Conservation (phyloP, 2,329 filamentous ascomycete species). For the Thermoascus crustaceus region DNA sequence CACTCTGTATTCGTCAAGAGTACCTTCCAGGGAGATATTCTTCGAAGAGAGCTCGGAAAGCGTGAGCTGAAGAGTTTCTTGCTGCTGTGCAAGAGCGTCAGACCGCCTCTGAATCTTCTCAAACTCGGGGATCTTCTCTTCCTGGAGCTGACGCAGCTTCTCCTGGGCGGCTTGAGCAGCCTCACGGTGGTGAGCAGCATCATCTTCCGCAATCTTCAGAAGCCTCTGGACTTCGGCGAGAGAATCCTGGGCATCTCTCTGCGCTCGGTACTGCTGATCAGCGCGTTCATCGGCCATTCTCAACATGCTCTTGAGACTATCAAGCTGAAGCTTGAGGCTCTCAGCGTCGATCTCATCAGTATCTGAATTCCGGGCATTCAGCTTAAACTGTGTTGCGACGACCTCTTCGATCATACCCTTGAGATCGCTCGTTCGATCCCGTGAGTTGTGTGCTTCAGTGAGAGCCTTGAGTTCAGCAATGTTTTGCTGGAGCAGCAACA, state of each 20-base stretch:
- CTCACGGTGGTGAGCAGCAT: constrained; percentile 39
- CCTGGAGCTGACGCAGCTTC: constrained; percentile 54
- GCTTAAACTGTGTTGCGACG: constrained; percentile 50
- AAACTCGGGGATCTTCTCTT: constrained; percentile 62
- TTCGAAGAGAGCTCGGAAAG: constrained; percentile 49
- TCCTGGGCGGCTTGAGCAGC: constrained; percentile 57
- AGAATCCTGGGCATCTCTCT: constrained; percentile 63
- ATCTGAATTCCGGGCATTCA: constrained; percentile 43
- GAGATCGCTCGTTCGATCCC: constrained; percentile 44
- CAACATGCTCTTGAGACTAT: constrained; percentile 62
- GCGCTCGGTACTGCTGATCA: constrained; percentile 55
- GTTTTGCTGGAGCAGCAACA: constrained; percentile 31
- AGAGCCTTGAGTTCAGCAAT: constrained; percentile 26
- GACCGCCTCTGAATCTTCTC: constrained; percentile 57
- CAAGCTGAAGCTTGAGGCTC: constrained; percentile 49
- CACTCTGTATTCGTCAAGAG: constrained; percentile 56
- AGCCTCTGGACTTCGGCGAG: constrained; percentile 64
- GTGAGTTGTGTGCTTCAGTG: constrained; percentile 14
- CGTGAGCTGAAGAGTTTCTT: constrained; percentile 47
- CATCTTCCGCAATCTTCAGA: constrained; percentile 57
- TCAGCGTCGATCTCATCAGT: constrained; percentile 44
- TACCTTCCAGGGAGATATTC: constrained; percentile 53
- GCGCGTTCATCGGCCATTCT: constrained; percentile 54
- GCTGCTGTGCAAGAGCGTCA: constrained; percentile 60
- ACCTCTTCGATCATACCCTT: constrained; percentile 56